Evolutionary conservation across 352 stramenopile species (phyloP).

Genomic region (Globisporangium nodosum): DNA sequence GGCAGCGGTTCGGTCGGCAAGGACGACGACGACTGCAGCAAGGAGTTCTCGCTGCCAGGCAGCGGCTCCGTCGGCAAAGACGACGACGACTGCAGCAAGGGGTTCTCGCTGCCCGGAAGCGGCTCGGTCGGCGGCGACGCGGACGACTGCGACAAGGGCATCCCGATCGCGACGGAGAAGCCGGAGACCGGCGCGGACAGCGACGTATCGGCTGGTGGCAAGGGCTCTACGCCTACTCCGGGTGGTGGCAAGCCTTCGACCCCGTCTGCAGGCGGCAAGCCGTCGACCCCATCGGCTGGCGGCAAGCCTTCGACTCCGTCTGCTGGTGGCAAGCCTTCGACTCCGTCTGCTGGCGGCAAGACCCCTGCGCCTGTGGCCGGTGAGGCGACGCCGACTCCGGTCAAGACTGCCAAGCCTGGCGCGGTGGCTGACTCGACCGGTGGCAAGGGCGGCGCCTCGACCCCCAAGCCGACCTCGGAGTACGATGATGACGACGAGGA

Average conservation of each 20-base stretch:
- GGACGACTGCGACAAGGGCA: slow-evolving; percentile 13
- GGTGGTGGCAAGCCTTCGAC: not conserved
- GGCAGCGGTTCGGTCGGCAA: not conserved
- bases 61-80: slow-evolving; percentile 13
- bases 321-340: slow-evolving; percentile 2
- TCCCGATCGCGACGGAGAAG: slow-evolving; percentile 12
- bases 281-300: slow-evolving; percentile 11
- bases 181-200: slow-evolving; percentile 5
- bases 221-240: not conserved
- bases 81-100: slow-evolving; percentile 11
- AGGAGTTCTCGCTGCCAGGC: slow-evolving; percentile 27
- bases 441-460: slow-evolving; percentile 2
- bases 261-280: slow-evolving; percentile 2
- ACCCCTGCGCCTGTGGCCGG: not conserved
- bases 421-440: slow-evolving; percentile 9
- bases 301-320: slow-evolving; percentile 3
- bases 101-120: slow-evolving; percentile 3
- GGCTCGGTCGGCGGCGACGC: slow-evolving; percentile 4
- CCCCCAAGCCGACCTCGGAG: not conserved
- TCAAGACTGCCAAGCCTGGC: slow-evolving; percentile 3
- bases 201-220: slow-evolving; percentile 4
- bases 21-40: slow-evolving; percentile 17
- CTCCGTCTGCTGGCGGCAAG: slow-evolving; percentile 7
- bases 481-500: slow-evolving; percentile 10
- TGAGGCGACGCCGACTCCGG: slow-evolving; percentile 1